Conservation (phyloP, 768 basidiomycete species). For the Boletus rufocinnamomeus region DNA sequence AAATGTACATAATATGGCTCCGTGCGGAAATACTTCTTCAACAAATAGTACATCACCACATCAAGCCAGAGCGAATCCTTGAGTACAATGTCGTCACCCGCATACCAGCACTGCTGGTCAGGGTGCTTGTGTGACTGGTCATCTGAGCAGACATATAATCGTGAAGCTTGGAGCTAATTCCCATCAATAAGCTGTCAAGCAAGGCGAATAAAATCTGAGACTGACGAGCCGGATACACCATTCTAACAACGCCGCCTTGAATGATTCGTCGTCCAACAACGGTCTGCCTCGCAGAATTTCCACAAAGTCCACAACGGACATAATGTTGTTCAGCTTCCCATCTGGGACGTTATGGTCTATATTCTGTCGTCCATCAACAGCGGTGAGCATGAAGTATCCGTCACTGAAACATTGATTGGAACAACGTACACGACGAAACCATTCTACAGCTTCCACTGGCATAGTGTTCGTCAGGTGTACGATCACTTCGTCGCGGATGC, state of each 20-base stretch:
- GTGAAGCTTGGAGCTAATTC: not conserved
- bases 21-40: not conserved
- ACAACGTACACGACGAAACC: not conserved
- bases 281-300: not conserved
- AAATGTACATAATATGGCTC: constrained; percentile 1
- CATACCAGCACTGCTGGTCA: not conserved
- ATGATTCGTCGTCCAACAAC: constrained; percentile 1
- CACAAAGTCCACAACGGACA: not conserved
- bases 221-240: constrained; percentile 3
- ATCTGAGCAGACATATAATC: not conserved
- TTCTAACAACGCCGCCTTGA: not conserved
- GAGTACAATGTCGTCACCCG: not conserved
- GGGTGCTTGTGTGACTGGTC: not conserved
- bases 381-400: not conserved
- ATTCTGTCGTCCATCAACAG: not conserved
- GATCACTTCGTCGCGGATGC: not conserved
- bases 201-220: not conserved
- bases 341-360: not conserved
- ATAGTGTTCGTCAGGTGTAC: not conserved
- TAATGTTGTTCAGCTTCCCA: not conserved
- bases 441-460: not conserved
- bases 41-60: not conserved
- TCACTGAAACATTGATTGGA: too few species aligned
- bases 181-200: too few species aligned
- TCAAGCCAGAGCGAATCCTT: constrained; percentile 4